Conservation (phyloP, 2,329 filamentous ascomycete species). For the Fusarium verrucosum region DNA sequence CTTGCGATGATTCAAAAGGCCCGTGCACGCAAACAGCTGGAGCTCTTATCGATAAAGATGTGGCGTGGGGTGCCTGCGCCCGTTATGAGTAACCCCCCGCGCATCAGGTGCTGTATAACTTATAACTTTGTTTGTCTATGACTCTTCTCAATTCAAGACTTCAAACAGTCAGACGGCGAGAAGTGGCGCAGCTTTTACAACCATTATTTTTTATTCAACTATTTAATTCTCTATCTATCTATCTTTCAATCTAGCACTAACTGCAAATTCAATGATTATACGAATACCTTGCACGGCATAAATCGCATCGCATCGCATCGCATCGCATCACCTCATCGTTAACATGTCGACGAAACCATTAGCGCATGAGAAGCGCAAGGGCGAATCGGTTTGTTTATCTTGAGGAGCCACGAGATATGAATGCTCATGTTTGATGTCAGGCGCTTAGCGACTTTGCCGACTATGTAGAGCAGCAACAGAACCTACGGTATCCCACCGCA, state of each 20-base stretch:
- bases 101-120: constrained; percentile 13
- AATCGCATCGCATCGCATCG: constrained; percentile 37
- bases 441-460: constrained; percentile 97
- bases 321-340: constrained; percentile 37
- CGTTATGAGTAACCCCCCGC: constrained; percentile 41
- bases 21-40: constrained; percentile 24
- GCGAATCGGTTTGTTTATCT: constrained; percentile 74
- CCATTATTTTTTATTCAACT: constrained; percentile 1
- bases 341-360: constrained; percentile 71
- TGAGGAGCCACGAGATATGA: neutral
- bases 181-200: constrained; percentile 31
- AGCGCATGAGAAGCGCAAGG: constrained; percentile 82
- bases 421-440: constrained; percentile 47
- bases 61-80: constrained; percentile 3
- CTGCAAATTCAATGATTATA: constrained; percentile 42
- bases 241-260: neutral
- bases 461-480: constrained; percentile 95
- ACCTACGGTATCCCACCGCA: constrained; percentile 67
- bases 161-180: constrained; percentile 39
- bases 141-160: constrained; percentile 35
- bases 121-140: constrained; percentile 37
- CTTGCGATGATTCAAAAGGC: constrained; percentile 6
- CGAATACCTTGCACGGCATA: constrained; percentile 38
- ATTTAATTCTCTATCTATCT: constrained; percentile 12
- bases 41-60: constrained; percentile 38